phyloP scores from a whole-genome alignment of 1,139 yeast genomes.

The Pichia cactophila region DNA sequence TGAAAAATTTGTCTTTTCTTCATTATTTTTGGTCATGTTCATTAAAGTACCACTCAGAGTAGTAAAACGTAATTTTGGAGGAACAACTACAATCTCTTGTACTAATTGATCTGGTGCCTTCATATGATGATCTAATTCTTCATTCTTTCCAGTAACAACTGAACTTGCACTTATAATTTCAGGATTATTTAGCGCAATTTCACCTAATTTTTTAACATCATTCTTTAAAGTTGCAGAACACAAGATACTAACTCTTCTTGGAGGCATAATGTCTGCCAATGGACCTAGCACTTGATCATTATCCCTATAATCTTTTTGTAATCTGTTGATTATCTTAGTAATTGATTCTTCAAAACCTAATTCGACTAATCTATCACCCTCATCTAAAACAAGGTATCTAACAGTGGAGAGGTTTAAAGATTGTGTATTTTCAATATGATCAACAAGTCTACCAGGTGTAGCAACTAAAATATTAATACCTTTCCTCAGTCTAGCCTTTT shows the following conservation, averaged over 20 bases:
- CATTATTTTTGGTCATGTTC: slow-evolving; percentile 33
- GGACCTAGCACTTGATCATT: slow-evolving; percentile 28
- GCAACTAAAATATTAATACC: slow-evolving; percentile 87
- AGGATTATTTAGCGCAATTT: slow-evolving; percentile 42
- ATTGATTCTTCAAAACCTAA: slow-evolving; percentile 93
- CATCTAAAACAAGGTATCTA: slow-evolving; percentile 82
- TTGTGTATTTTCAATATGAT: slow-evolving; percentile 84
- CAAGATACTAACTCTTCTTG: slow-evolving; percentile 62
- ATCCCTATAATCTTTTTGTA: slow-evolving; percentile 41
- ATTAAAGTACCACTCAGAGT: slow-evolving; percentile 63
- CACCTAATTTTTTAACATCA: slow-evolving; percentile 73
- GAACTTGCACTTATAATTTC: slow-evolving; percentile 37
- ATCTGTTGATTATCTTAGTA: slow-evolving; percentile 57
- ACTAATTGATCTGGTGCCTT: slow-evolving; percentile 86
- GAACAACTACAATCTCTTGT: slow-evolving; percentile 73
- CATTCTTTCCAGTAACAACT: slow-evolving; percentile 27
- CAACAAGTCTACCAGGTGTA: slow-evolving; percentile 88
- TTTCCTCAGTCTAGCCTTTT: slow-evolving; percentile 81
- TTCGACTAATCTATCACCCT: slow-evolving; percentile 93
- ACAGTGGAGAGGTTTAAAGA: slow-evolving; percentile 64
- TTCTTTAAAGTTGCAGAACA: slow-evolving; percentile 94
- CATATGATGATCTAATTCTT: slow-evolving; percentile 22
- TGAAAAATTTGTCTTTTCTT: slow-evolving; percentile 15
- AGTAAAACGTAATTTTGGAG: slow-evolving; percentile 85
- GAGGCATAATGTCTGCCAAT: slow-evolving; percentile 54